phyloP scores from a whole-genome alignment of 192 early-diverging fungal genomes.

The Kappamyces sp. region DNA sequence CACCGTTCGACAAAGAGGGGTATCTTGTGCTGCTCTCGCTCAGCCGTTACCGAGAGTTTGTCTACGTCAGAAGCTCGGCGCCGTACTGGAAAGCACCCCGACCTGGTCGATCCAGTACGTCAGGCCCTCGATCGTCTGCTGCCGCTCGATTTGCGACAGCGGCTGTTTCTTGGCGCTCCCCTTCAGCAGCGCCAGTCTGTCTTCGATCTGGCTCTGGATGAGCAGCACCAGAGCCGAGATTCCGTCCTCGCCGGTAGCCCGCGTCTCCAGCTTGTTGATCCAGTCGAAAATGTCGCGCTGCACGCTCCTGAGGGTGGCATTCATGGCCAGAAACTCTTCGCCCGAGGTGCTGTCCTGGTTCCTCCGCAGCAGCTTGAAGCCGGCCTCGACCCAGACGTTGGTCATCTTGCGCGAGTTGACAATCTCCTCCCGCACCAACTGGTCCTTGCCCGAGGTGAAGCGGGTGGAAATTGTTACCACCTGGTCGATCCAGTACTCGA shows the following conservation, averaged over 20 bases:
- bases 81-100: conserved; percentile 29
- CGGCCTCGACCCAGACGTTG: conserved; percentile 44
- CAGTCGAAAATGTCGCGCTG: conserved; percentile 46
- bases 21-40: conserved; percentile 52
- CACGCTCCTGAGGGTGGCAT: conserved; percentile 32
- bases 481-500: conserved; percentile 47
- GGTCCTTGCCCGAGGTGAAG: conserved; percentile 49
- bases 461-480: conserved; percentile 37
- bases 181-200: conserved; percentile 20
- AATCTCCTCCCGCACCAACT: conserved; percentile 46
- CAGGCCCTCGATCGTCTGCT: conserved; percentile 33
- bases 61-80: too few relatives aligned
- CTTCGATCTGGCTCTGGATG: conserved; percentile 56
- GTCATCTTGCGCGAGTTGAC: conserved; percentile 30
- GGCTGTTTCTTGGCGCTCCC: conserved; percentile 39
- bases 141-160: conserved; percentile 33
- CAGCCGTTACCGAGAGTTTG: conserved; percentile 45
- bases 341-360: conserved; percentile 47
- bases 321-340: conserved; percentile 40
- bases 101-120: conserved; percentile 43
- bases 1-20: conserved; percentile 48
- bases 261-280: conserved; percentile 42
- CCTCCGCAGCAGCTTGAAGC: conserved; percentile 35
- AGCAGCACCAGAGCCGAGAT: conserved; percentile 43
- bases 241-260: conserved; percentile 52